These are phyloP conservation scores for Daldinia eschscholtzii DNA, from an alignment of 2,329 filamentous ascomycete genomes.

Conservation along the genomic window DNA sequence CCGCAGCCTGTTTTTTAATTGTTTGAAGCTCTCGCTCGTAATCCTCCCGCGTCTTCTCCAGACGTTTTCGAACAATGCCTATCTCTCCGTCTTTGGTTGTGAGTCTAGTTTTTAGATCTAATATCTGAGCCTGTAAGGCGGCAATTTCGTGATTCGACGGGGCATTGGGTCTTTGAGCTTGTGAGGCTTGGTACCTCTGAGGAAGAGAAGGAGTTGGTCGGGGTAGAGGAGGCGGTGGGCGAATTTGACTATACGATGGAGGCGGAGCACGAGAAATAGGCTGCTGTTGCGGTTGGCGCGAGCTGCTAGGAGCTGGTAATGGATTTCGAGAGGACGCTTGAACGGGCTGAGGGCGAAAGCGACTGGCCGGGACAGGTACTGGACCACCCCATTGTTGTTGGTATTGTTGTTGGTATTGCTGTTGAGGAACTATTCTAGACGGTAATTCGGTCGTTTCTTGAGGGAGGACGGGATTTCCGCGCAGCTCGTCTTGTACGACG, in stretches of 20 bases:
- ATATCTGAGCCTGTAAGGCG: constrained; percentile 65
- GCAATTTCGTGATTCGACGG: constrained; percentile 56
- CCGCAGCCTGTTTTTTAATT: constrained; percentile 72
- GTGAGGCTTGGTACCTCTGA: constrained; percentile 54
- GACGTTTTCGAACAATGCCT: constrained; percentile 79
- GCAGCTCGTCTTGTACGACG: constrained; percentile 64
- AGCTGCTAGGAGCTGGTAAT: constrained; percentile 14
- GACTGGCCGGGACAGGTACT: constrained; percentile 43
- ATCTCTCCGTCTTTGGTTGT: constrained; percentile 77
- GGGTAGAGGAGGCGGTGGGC: constrained; percentile 51
- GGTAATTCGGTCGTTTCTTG: constrained; percentile 34
- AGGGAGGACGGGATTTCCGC: constrained; percentile 55
- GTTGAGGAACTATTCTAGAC: constrained; percentile 39
- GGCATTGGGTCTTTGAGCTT: constrained; percentile 45
- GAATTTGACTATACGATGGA: constrained; percentile 58
- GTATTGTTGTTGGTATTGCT: constrained; percentile 19
- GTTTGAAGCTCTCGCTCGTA: constrained; percentile 73
- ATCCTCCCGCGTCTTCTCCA: constrained; percentile 70
- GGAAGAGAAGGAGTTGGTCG: constrained; percentile 51
- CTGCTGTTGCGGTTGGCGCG: constrained; percentile 41
- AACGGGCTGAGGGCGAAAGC: constrained; percentile 43
- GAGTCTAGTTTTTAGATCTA: constrained; percentile 67
- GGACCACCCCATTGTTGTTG: constrained; percentile 42
- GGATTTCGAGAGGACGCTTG: constrained; percentile 30
- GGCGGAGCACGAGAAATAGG: constrained; percentile 43